Base-by-base conservation (phyloP, 2,329 filamentous ascomycete genomes). In the Curvularia sp. region DNA sequence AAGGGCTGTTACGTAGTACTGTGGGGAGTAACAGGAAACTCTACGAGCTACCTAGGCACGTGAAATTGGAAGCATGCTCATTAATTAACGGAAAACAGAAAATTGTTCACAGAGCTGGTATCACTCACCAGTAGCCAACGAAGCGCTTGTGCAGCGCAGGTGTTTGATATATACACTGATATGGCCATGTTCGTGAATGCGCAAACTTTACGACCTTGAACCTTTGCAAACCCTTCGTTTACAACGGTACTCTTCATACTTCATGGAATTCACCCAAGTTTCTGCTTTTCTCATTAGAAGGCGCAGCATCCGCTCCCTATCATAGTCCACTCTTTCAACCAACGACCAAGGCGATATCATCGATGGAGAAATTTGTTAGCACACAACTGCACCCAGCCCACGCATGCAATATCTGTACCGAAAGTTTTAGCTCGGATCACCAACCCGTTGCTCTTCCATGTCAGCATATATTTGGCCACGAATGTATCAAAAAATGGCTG, bases 401-500 rank as follows among this genome's bases (percentile, higher is more conserved):
- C 28, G 62, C 49, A 9, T 75, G 73, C 49, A 55, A 62, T 8
- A 66, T 75, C 20, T 75, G 73, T 48, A 71, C 62, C 7, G 69
- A 73, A 12, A 46, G 58, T 12, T 75, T 74, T 49, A 65, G 65
- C 33, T 56, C 57, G 0, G 54, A 54, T 2, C 70, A 74, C 22
- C 60, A 65, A 15, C 73, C 72, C 1, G 71, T 74, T n/a, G 62
- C 69, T 2, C 63, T 76, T 7, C 62, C 63, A 10, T 76, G 73
- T 57, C 64, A 65, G 33, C 73, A 76, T 31, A 71, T 75, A 15
- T 73, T 76, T 50, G 72, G 72, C 9, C 59, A 74, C 38, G 43
- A 54, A 8, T 76, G 73, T 55, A 71, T 76, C 31, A 59, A 57
- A 33, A 66, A 49, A 39, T 76, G 73, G 73, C 48, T 75, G 1